Percentiles rank a stretch among this genome's conserved stretches.
phyloP scores from a whole-genome alignment of 495 filamentous ascomycete species.

The Glonium stellatum region DNA sequence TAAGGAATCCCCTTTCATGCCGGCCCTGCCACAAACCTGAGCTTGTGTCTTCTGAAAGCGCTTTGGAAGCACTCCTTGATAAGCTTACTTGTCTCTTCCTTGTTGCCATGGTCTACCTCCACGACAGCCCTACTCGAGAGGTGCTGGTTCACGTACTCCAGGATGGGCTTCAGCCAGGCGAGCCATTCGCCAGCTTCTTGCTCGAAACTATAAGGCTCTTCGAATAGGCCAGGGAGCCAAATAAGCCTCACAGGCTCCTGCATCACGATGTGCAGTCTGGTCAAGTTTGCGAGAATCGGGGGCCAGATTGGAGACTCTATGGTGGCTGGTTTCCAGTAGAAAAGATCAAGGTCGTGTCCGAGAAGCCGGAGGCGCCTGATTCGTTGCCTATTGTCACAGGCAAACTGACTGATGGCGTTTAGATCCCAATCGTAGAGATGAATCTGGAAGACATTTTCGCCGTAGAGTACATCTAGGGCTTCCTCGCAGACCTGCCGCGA shows the following conservation, averaged over 20 bases:
- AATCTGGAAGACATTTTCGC: neutral
- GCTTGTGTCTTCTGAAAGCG: neutral
- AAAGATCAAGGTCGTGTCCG: neutral
- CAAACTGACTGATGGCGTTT: neutral
- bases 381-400: neutral
- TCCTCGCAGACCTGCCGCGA: neutral
- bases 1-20: neutral
- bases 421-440: neutral
- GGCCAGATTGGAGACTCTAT: too few species aligned
- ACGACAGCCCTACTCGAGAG: neutral
- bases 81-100: neutral
- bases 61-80: neutral
- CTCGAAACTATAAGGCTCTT: neutral
- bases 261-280: neutral
- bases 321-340: too few species aligned
- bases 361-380: neutral
- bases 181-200: neutral
- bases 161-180: neutral
- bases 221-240: too few species aligned
- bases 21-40: neutral
- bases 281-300: neutral
- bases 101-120: neutral
- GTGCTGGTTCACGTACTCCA: neutral
- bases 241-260: neutral
- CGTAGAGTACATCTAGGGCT: neutral